Percentiles rank a stretch among this genome's conserved stretches.
Evolutionary conservation across 805 yeast species (phyloP).

Genomic region (Saturnispora besseyi): DNA sequence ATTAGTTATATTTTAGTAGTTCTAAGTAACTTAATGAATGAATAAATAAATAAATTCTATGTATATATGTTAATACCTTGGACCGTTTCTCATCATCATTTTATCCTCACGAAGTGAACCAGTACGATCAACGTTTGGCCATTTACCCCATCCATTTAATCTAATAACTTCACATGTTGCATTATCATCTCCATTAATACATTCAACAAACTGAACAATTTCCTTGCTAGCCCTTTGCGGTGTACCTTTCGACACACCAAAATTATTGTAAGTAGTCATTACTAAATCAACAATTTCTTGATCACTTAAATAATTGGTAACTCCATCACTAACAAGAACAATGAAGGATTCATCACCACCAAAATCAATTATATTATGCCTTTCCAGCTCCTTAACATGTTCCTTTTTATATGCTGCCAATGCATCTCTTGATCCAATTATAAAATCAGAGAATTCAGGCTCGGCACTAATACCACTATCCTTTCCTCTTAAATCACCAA

Average conservation of each 20-base stretch:
- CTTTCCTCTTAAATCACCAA: conserved; percentile 82
- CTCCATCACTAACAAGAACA: conserved; percentile 81
- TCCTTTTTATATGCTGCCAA: conserved; percentile 27
- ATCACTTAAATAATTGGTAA: conserved; percentile 69
- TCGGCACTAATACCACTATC: conserved; percentile 83
- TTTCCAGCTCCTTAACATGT: conserved; percentile 16
- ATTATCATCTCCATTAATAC: conserved; percentile 88
- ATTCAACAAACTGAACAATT: conserved; percentile 73
- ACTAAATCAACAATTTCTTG: conserved; percentile 88
- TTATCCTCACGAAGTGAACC: conserved; percentile 73
- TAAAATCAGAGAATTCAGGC: conserved; percentile 69
- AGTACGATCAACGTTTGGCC: conserved; percentile 81
- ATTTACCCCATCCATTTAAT: conserved; percentile 86
- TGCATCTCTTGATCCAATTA: conserved; percentile 52
- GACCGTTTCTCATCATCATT: conserved; percentile 15
- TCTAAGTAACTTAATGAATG: no score
- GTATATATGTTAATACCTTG: not conserved
- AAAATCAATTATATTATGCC: conserved; percentile 28
- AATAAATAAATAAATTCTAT: not conserved
- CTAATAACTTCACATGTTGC: conserved; percentile 85
- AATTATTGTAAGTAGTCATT: conserved; percentile 53
- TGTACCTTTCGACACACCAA: conserved; percentile 62
- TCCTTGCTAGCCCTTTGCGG: conserved; percentile 85
- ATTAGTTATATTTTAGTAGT: no score
- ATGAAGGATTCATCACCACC: conserved; percentile 87